Evolutionary conservation across 106 monocot genomes (phyloP).

Genomic region (Platanthera zijinensis): DNA sequence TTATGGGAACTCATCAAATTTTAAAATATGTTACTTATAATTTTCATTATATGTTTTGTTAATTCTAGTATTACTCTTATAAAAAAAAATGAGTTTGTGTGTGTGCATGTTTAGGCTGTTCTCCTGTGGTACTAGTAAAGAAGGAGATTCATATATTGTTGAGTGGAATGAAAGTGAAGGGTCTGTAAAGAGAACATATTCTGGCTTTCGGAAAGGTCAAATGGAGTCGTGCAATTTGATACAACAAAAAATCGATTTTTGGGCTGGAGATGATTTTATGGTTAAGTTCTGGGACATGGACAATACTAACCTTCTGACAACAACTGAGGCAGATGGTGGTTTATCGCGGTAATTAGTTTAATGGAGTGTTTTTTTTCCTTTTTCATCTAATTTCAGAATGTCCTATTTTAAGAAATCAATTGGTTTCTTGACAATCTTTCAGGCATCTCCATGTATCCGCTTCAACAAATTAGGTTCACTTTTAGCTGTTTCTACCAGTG

Average conservation of each 20-base stretch:
- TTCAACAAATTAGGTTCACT: conserved; percentile 35
- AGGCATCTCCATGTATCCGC: conserved; percentile 28
- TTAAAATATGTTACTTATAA: background rate
- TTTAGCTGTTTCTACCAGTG: conserved; percentile 24
- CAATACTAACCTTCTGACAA: conserved; percentile 20
- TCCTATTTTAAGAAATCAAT: background rate
- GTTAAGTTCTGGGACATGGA: conserved; percentile 57
- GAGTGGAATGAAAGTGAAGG: conserved; percentile 45
- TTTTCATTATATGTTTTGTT: background rate
- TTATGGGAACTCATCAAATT: background rate
- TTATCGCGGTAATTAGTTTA: conserved; percentile 25
- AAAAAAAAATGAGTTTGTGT: background rate
- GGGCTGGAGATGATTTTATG: conserved; percentile 39
- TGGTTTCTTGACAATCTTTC: background rate
- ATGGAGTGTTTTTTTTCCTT: background rate
- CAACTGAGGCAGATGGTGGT: conserved; percentile 32
- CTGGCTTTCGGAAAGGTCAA: conserved; percentile 22
- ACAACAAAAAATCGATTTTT: conserved; percentile 29
- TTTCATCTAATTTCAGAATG: background rate
- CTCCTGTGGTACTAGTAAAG: conserved; percentile 49
- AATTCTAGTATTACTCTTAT: background rate
- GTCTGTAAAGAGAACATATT: conserved; percentile 20
- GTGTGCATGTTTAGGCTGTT: conserved; percentile 29
- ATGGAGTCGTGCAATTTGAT: conserved; percentile 46
- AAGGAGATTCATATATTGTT: conserved; percentile 31